Base-by-base conservation (phyloP, 1,284 basidiomycete species). In the Irpex lacteus region DNA sequence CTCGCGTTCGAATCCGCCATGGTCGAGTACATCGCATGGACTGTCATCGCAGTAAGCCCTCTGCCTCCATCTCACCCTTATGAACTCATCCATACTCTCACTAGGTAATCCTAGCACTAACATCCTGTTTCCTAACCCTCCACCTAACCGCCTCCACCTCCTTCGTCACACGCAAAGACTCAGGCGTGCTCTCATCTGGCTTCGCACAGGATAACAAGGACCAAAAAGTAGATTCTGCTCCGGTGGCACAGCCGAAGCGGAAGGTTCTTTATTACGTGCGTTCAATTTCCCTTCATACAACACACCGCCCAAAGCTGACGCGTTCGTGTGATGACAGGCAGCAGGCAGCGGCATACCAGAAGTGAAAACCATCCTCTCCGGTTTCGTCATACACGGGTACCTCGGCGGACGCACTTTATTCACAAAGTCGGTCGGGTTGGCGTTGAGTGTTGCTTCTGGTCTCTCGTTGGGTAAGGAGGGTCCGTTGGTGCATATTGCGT, bases 321-420 rank as follows among this genome's bases (percentile, higher is more conserved):
- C 9, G 19, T 38, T 60, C 8, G 8, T 18, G 36, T 26, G 21
- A 26, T 2, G 3, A 26, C 62, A 92, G 89, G 97, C 96, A 11
- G 94, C 95, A 34, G 97, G 97, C 11, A 95, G 93, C 71, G 97
- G 97, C 66, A 97, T 98, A 63, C 96, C 96, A 0, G 97, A 98
- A 76, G 91, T 98, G 76, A 99, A 98, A 78, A 96, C 95, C 0
- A 98, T 98, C 64, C 82, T 99, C 47, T 96, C 94, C 64, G 92
- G 94, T n/a, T 98, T 98, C 71, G 96, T 98, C 18, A 98, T 99
- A 66, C 95, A 98, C 71, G 97, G 97, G 19, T 99, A 98, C 75
- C 89, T 99, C 49, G 97, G 97, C 36, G 89, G 84, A 52, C 90
- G 95, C 68, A 95, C 93, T 0, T 78, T 98, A 59, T 90, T 95